Conservation (phyloP, 177 flowering plant genomes). For the Tripterygium wilfordii region DNA sequence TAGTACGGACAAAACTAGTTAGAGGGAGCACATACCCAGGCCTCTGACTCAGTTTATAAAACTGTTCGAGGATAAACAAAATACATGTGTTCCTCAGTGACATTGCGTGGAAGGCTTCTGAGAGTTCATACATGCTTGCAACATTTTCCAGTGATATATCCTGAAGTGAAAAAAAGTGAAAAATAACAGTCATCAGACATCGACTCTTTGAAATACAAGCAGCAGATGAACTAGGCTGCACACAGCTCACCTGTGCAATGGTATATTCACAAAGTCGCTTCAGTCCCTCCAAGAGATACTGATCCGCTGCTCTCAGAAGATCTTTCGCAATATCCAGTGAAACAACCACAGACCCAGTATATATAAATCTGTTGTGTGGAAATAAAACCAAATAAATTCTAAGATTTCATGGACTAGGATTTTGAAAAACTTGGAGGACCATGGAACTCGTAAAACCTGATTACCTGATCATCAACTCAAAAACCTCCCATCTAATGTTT, state of each 20-base stretch:
- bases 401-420: background rate
- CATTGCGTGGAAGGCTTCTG: slow-evolving; percentile 77
- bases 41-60: slow-evolving; percentile 52
- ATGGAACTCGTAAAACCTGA: slow-evolving; percentile 53
- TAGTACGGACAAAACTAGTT: background rate
- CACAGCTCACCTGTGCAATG: slow-evolving; percentile 75
- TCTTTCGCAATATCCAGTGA: slow-evolving; percentile 84
- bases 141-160: slow-evolving; percentile 77
- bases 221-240: no score
- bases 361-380: slow-evolving; percentile 64
- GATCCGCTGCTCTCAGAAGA: slow-evolving; percentile 97
- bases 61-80: slow-evolving; percentile 72
- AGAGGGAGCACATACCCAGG: slow-evolving; percentile 50
- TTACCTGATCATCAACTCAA: slow-evolving; percentile 99
- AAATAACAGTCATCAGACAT: background rate
- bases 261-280: slow-evolving; percentile 94
- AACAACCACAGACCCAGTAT: slow-evolving; percentile 89
- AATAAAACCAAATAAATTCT: slow-evolving; percentile 3
- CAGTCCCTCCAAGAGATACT: slow-evolving; percentile 94
- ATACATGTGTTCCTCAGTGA: slow-evolving; percentile 75
- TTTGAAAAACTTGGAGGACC: background rate
- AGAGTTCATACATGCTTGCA: slow-evolving; percentile 74
- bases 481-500: slow-evolving; percentile 93
- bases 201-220: slow-evolving; percentile 1
- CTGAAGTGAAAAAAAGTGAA: slow-evolving; percentile 14